Evolutionary conservation across 108 stramenopile genomes (phyloP).

Genomic region (Cyclotella sp.): DNA sequence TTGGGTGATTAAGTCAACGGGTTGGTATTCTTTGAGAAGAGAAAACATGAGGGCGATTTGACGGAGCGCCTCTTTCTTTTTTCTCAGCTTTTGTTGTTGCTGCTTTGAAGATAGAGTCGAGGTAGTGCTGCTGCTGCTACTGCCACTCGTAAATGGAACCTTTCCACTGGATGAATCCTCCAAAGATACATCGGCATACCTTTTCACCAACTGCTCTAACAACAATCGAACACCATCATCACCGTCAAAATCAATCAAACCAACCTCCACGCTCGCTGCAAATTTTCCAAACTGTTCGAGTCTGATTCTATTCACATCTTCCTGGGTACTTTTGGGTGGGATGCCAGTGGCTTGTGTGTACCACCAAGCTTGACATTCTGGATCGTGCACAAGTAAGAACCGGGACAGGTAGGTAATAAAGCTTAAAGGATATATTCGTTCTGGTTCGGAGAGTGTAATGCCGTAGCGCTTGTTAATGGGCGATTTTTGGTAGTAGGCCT

Average conservation of each 20-base stretch:
- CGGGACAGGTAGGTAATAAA: slow-evolving; percentile 86
- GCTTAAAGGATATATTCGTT: slow-evolving; percentile 73
- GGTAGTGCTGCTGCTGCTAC: slow-evolving; percentile 25
- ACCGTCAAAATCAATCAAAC: slow-evolving; percentile 73
- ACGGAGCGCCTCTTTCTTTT: slow-evolving; percentile 73
- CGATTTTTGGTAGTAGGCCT: slow-evolving; percentile 40
- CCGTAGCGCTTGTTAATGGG: slow-evolving; percentile 85
- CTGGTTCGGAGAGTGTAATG: slow-evolving; percentile 80
- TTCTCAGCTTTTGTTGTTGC: slow-evolving; percentile 46
- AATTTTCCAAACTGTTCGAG: slow-evolving; percentile 80
- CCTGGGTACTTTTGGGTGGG: slow-evolving; percentile 54
- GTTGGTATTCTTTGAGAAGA: slow-evolving; percentile 73
- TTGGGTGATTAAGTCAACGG: slow-evolving; percentile 69
- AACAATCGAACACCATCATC: slow-evolving; percentile 14
- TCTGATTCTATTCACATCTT: slow-evolving; percentile 65
- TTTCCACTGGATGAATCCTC: slow-evolving; percentile 22
- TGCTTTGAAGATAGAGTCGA: background rate
- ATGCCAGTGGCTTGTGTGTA: slow-evolving; percentile 68
- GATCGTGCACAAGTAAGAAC: slow-evolving; percentile 78
- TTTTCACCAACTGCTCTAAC: slow-evolving; percentile 28
- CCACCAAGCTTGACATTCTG: slow-evolving; percentile 84
- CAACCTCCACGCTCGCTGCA: slow-evolving; percentile 82
- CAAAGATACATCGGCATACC: slow-evolving; percentile 57
- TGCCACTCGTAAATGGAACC: slow-evolving; percentile 23
- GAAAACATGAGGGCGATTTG: slow-evolving; percentile 87